Conservation (phyloP, 192 early-diverging fungal species). For the Coemansia sp. region DNA sequence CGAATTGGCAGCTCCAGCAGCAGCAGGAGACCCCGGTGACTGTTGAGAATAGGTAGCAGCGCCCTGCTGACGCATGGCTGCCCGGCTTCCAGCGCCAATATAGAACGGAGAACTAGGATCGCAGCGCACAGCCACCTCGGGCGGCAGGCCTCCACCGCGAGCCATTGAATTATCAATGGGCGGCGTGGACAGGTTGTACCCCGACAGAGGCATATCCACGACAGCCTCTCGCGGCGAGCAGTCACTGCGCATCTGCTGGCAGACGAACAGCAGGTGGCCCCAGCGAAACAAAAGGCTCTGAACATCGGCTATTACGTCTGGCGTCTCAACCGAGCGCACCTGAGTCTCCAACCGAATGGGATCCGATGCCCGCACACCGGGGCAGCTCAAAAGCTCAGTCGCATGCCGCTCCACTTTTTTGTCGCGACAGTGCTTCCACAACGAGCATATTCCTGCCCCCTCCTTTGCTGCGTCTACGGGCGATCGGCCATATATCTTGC, state of each 20-base stretch:
- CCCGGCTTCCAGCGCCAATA: neutral
- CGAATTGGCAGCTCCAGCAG: constrained; percentile 1
- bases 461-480: constrained; percentile 16
- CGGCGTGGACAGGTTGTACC: constrained; percentile 44
- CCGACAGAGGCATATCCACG: constrained; percentile 20
- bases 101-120: neutral
- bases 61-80: constrained; percentile 3
- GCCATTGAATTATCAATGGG: constrained; percentile 17
- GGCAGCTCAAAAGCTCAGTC: constrained; percentile 22
- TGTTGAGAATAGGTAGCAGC: neutral
- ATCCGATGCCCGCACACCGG: constrained; percentile 19
- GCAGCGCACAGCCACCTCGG: constrained; percentile 5
- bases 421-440: constrained; percentile 31
- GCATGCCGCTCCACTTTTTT: constrained; percentile 23
- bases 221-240: constrained; percentile 1
- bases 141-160: neutral
- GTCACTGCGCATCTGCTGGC: constrained; percentile 45
- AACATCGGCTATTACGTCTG: constrained; percentile 11
- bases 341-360: constrained; percentile 39
- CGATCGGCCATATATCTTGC: constrained; percentile 22
- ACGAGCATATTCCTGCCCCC: constrained; percentile 18
- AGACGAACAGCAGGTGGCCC: constrained; percentile 51
- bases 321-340: constrained; percentile 12
- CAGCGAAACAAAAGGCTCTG: constrained; percentile 51
- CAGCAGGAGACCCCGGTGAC: neutral